Base-by-base conservation (phyloP, 371 early-diverging fungal species). In the Rhizopus stolonifer region DNA sequence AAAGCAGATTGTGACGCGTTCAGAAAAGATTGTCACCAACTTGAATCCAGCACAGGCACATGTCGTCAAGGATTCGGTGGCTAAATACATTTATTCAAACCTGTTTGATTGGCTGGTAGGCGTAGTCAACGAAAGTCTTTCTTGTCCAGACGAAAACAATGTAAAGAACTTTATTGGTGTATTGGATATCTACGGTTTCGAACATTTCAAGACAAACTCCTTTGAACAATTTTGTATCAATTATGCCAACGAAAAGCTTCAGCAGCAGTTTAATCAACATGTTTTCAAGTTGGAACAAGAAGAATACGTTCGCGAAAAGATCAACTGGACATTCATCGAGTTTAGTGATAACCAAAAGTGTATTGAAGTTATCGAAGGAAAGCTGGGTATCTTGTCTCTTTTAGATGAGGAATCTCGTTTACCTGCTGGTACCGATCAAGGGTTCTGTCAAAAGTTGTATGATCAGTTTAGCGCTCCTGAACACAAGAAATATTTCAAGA, bases 171-270 rank as follows among this genome's bases (percentile, higher is more conserved):
- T 96, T 62, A 96, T 95, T 63, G 98, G 96, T 68, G 94, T 98
- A 7, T 79, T 98, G 62, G 93, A 98, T 89, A 91, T 96, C 75
- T 93, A 94, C 65, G 94, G 99, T 47, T 94, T 95, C 75, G 94
- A 93, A 77, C 97, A 98, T 57, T 98, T 98, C 69, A 84, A 94
- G 71, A 88, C 86, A 70, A 99, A 99, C 77, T 93, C 95, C 7
- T 99, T 99, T 70, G 99, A 99, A 71, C 99, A 99, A 74, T 94
- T 99, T 64, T 97, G 98, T 80, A 97, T 99, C 69, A 99, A 94
- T 81, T 98, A 89, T 74, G 96, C 96, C 58, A 98, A 92, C 73
- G 98, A 92, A 69, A 97, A 95, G 72, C 75, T 98, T 49, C 97
- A 99, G 71, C 99, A 99, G 62, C 94, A 82, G 58, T 98, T 98